Evolutionary conservation across 495 filamentous ascomycete genomes (phyloP), one percentile per base, ranked within the genome.

Genomic region (Aspergillus kassunensis): DNA sequence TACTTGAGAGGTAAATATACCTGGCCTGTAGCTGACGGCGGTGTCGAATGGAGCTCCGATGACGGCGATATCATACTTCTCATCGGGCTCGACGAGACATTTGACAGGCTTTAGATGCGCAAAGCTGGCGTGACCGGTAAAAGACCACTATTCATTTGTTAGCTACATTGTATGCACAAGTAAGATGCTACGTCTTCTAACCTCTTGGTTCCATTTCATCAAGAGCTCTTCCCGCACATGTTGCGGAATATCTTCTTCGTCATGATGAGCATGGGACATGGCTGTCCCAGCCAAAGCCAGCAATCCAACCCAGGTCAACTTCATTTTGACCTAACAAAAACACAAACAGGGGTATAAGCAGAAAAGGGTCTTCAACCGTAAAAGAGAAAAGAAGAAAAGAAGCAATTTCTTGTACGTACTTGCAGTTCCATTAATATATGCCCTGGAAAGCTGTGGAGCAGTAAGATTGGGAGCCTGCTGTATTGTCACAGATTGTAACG

Each of bases 41-140:
- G 89, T 92, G 64, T 95, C 89, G 60, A 95, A 95, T 0, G 89
- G 89, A 1, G 82, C 88, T 1, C 89, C 89, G 43, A 95, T 80
- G 42, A 95, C 80, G 27, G 76, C 89, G 54, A 95, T 90, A 63
- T 95, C 89, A 57, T 84, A 92, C 21, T 68, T 62, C 54, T 79
- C 78, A 31, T 79, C 69, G 0, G 85, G 87, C 40, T 80, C 79
- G 25, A 83, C 83, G 2, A 93, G 73, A 58, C 89, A 93, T 47
- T 86, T 88, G 45, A 83, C 75, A 54, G 90, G 79, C 50, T 80
- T 77, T 15, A 91, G 74, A 60, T 93, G 90, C 34, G 87, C 90
- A 67, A 92, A 95, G 30, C 84, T 86, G 33, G 81, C 82, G 35
- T 92, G 86, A 55, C 89, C 89, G 6, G 83, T 80, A 68, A 90